Evolutionary conservation across 345 rosid species (phyloP).

Genomic region (Hypericum perforatum): DNA sequence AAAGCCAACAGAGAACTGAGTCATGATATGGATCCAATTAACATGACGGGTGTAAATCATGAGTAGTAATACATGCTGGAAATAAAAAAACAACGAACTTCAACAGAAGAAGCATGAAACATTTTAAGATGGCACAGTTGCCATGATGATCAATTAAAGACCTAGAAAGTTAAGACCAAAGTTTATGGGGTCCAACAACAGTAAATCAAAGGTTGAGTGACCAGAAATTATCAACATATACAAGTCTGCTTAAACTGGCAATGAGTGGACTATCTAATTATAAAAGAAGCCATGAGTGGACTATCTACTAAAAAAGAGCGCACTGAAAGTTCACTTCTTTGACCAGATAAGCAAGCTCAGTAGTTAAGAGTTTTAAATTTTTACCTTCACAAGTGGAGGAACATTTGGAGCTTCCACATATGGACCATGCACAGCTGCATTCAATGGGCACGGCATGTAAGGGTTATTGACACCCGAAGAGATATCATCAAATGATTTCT

Average conservation of each 20-base stretch:
- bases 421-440: constrained; percentile 14
- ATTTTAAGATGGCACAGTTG: too few species aligned
- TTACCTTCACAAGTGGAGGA: constrained; percentile 27
- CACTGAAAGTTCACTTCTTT: not conserved
- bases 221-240: too few species aligned
- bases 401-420: constrained; percentile 15
- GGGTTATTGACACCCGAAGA: too few species aligned
- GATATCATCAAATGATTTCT: constrained; percentile 8
- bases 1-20: constrained; percentile 6
- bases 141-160: not conserved
- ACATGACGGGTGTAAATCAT: too few species aligned
- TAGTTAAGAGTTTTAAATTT: not conserved
- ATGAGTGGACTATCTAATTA: too few species aligned
- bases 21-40: not conserved
- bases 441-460: constrained; percentile 8
- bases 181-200: constrained; percentile 1
- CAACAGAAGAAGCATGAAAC: too few species aligned
- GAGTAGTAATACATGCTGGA: too few species aligned
- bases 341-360: not conserved
- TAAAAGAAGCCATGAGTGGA: too few species aligned
- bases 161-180: not conserved
- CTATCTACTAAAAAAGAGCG: not conserved
- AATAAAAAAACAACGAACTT: too few species aligned
- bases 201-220: not conserved
- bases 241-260: too few species aligned